phyloP scores from a whole-genome alignment of 345 rosid genomes.

The Brassica rapa region DNA sequence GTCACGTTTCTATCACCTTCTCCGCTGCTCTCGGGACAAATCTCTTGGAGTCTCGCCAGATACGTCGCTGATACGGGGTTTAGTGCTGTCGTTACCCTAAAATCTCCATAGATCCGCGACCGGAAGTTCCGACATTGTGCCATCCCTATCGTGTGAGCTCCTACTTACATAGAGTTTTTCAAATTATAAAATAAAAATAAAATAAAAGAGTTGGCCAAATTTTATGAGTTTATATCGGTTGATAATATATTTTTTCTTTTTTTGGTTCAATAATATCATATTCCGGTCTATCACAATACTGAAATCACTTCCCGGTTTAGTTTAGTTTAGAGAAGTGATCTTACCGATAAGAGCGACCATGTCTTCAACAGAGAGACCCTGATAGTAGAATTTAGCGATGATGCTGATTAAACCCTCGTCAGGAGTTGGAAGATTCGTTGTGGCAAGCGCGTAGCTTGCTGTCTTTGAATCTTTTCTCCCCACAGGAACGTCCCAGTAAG shows the following conservation, averaged over 20 bases:
- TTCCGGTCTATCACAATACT: background rate
- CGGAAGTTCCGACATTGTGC: slow-evolving; percentile 73
- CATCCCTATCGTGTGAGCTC: slow-evolving; percentile 90
- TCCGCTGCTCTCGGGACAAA: slow-evolving; percentile 56
- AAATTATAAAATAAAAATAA: background rate
- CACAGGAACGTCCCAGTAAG: slow-evolving; percentile 90
- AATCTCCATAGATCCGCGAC: slow-evolving; percentile 64
- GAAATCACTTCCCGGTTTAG: background rate
- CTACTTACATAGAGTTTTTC: slow-evolving; percentile 35
- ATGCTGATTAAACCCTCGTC: slow-evolving; percentile 60
- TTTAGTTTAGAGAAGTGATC: slow-evolving; percentile 2
- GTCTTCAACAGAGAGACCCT: slow-evolving; percentile 84
- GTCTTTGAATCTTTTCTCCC: slow-evolving; percentile 93
- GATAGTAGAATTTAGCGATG: slow-evolving; percentile 61
- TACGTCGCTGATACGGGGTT: slow-evolving; percentile 44
- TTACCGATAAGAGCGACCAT: slow-evolving; percentile 84
- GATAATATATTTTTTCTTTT: background rate
- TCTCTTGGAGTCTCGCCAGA: slow-evolving; percentile 46
- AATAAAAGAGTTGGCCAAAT: too few species aligned
- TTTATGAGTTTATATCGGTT: background rate
- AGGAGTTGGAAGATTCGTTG: slow-evolving; percentile 59
- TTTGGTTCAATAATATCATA: background rate
- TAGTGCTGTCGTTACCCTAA: slow-evolving; percentile 45
- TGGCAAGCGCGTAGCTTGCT: slow-evolving; percentile 56
- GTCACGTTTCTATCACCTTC: slow-evolving; percentile 61